Evolutionary conservation across 2,329 filamentous ascomycete species (phyloP), one percentile per base, ranked within the genome.

Genomic region (Fusarium burgessii): DNA sequence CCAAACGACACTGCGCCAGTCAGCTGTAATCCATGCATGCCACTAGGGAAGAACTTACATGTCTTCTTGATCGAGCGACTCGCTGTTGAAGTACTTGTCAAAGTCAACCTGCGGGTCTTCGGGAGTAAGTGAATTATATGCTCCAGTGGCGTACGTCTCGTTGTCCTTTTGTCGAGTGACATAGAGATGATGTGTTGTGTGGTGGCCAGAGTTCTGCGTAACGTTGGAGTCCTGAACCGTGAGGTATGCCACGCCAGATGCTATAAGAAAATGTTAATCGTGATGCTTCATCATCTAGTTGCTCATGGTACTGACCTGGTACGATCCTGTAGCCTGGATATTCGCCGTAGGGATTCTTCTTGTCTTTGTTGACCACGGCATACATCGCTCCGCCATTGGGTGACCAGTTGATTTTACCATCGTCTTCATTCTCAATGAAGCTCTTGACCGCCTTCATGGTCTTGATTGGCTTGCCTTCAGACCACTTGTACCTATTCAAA

Each of bases 271-370:
- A 45, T 14, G n/a, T 60, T 1, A 56, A 4, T 20, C 1, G 4
- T 0, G 12, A 3, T 3, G 0, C 2, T 5, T 4, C 3, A 11
- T 11, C 2, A 0, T 4, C 5, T 2, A 1, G 2, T 3, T 7
- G 0, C 3, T 9, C 0, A 17, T 11, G 5, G 0, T 1, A 20
- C 40, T 46, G 8, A 38, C 58, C 52, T 18, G 58, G 58, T 20
- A 35, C 58, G 5, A 60, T 58, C 2, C 58, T 60, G n/a, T 38
- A 60, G 6, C 58, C 58, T 3, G 58, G 58, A 5, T n/a, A 36
- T 14, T 60, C 58, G 9, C 58, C 58, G 0, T 60, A 58, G 15
- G 52, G 32, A 7, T 60, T 60, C 25, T 46, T 60, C 13, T 45
- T 5, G 1, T 60, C 58, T 23, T 45, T 38, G 18, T 60, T 60